A percentile compares a stretch with the other conserved stretches of the same genome.
Evolutionary conservation across 495 filamentous ascomycete genomes (phyloP).

Genomic region (Tuber brumale): DNA sequence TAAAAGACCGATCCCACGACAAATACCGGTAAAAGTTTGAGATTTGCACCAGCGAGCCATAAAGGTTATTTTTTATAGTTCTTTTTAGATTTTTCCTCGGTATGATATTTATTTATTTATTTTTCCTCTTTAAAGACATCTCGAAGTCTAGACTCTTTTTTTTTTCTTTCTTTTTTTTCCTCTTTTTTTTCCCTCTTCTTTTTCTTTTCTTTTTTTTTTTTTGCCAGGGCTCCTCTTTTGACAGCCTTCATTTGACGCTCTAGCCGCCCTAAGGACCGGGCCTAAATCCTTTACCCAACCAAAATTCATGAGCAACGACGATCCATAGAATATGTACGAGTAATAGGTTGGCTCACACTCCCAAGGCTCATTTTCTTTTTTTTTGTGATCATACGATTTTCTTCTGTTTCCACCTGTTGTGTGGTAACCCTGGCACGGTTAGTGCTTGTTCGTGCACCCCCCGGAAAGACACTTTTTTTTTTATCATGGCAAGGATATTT

Average conservation of each 20-base stretch:
- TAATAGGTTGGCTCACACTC: not conserved
- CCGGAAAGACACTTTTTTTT: not conserved
- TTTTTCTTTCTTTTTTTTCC: not conserved
- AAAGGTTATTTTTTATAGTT: not conserved
- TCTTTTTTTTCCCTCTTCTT: not conserved
- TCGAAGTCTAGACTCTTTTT: not conserved
- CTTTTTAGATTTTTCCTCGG: not conserved
- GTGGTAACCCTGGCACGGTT: conserved; percentile 7
- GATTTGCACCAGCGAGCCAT: not conserved
- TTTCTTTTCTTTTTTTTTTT: not conserved
- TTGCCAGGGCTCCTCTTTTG: not conserved
- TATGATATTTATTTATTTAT: not conserved
- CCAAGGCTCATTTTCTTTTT: not conserved
- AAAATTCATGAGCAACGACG: not conserved
- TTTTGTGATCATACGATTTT: conserved; percentile 28
- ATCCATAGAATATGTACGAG: not conserved
- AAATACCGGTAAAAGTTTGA: not conserved
- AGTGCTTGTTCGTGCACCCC: not conserved
- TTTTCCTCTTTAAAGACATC: not conserved
- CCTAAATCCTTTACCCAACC: not conserved
- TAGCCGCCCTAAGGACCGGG: not conserved
- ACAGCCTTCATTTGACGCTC: not conserved
- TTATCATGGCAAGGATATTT: conserved; percentile 16
- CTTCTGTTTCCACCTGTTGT: conserved; percentile 18
- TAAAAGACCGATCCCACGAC: not conserved